These are phyloP conservation scores for Phytophthora parvispora DNA, from an alignment of 352 stramenopile species.

Conservation along the genomic window DNA sequence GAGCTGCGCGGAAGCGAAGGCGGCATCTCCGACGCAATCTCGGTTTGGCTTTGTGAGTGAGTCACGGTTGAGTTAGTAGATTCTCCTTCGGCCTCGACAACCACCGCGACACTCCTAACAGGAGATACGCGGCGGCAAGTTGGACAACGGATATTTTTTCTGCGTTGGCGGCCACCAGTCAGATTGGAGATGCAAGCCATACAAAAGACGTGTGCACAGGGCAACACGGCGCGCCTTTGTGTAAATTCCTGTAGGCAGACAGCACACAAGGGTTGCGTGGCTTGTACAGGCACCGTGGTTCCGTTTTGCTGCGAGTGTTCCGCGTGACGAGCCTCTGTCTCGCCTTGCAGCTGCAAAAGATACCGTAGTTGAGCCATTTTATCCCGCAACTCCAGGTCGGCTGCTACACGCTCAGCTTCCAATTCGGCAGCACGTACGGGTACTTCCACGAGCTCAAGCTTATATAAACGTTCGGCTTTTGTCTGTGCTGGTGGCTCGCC, in stretches of 20 bases:
- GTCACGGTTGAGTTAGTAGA: conserved; percentile 2
- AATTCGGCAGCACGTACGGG: conserved; percentile 44
- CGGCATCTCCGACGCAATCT: not conserved
- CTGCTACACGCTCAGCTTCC: conserved; percentile 53
- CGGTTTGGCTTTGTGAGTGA: conserved; percentile 3
- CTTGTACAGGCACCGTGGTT: not conserved
- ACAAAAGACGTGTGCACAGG: conserved; percentile 91
- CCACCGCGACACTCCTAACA: conserved; percentile 28
- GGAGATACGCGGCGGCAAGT: conserved; percentile 59
- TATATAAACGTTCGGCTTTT: conserved; percentile 66
- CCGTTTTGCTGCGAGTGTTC: not conserved
- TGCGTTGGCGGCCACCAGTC: conserved; percentile 23
- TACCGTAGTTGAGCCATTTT: conserved; percentile 73
- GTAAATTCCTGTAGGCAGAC: conserved; percentile 86
- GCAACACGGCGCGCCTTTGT: conserved; percentile 74
- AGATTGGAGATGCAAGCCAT: conserved; percentile 53
- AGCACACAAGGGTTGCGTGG: conserved; percentile 51
- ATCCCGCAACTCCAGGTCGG: conserved; percentile 54
- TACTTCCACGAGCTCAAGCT: conserved; percentile 58
- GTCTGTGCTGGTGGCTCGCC: conserved; percentile 42
- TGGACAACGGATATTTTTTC: conserved; percentile 57
- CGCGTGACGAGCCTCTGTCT: conserved; percentile 10
- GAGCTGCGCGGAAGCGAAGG: not conserved
- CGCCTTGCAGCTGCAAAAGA: conserved; percentile 56
- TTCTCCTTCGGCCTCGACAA: conserved; percentile 21